phyloP scores from a whole-genome alignment of 2,329 filamentous ascomycete species.

The Penicillium sclerotigenum region DNA sequence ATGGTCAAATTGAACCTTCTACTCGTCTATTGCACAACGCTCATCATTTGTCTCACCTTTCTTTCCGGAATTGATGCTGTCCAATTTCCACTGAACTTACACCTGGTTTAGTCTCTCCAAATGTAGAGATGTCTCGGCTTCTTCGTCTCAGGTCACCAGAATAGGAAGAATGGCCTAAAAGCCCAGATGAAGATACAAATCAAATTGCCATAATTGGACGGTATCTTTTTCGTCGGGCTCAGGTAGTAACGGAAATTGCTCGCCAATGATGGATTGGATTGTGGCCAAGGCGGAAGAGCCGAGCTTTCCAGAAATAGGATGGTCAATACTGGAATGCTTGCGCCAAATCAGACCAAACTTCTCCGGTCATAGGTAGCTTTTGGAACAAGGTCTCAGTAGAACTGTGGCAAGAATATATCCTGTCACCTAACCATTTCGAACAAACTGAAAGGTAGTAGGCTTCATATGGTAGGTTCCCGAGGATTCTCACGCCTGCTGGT shows the following conservation, averaged over 20 bases:
- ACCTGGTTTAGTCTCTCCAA: slow-evolving; percentile 15
- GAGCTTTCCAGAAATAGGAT: slow-evolving; percentile 29
- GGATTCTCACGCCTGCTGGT: too few relatives aligned
- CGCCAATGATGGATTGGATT: slow-evolving; percentile 44
- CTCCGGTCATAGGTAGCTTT: too few relatives aligned
- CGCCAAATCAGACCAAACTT: too few relatives aligned
- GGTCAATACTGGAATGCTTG: too few relatives aligned
- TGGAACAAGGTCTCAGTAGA: too few relatives aligned
- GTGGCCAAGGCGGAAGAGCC: slow-evolving; percentile 43
- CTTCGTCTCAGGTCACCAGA: slow-evolving; percentile 27
- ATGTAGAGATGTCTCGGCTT: slow-evolving; percentile 19
- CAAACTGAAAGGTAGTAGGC: too few relatives aligned
- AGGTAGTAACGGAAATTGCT: slow-evolving; percentile 40
- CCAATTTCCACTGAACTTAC: slow-evolving; percentile 20
- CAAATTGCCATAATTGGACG: slow-evolving; percentile 45
- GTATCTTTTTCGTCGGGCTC: slow-evolving; percentile 26
- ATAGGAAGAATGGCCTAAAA: slow-evolving; percentile 35
- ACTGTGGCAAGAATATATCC: too few relatives aligned
- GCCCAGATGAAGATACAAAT: slow-evolving; percentile 34
- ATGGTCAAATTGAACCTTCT: slow-evolving; percentile 2
- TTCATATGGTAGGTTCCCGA: too few relatives aligned
- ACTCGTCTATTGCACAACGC: neutral
- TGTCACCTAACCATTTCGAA: too few relatives aligned
- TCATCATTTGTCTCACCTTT: slow-evolving; percentile 1
- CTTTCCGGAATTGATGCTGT: slow-evolving; percentile 5